phyloP scores from a whole-genome alignment of 2,329 filamentous ascomycete genomes.

The Ophiostoma sp. region DNA sequence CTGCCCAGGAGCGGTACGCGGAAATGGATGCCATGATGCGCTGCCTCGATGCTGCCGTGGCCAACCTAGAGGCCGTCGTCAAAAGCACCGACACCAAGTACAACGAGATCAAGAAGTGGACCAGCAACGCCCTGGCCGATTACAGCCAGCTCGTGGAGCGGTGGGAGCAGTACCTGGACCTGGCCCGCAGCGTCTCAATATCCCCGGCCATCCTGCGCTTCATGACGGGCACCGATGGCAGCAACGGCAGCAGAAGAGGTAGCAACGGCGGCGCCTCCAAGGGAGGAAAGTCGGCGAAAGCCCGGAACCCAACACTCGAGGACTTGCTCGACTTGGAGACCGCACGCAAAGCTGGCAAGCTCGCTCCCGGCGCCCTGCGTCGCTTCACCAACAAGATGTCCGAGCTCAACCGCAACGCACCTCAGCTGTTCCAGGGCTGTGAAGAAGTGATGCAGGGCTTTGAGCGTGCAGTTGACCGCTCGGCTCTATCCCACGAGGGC shows the following conservation, averaged over 20 bases:
- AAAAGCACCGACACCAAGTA: conserved; percentile 67
- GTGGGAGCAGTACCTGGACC: conserved; percentile 64
- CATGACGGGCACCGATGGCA: conserved; percentile 49
- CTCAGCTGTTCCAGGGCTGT: conserved; percentile 56
- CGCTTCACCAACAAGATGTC: conserved; percentile 56
- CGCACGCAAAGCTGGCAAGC: conserved; percentile 64
- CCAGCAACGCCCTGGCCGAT: conserved; percentile 60
- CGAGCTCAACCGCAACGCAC: conserved; percentile 56
- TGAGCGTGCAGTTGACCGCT: conserved; percentile 52
- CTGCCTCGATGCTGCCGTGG: conserved; percentile 76
- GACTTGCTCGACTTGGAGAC: conserved; percentile 72
- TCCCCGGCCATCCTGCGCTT: conserved; percentile 61
- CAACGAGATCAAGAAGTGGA: conserved; percentile 65
- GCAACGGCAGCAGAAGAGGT: conserved; percentile 29
- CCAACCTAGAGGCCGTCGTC: conserved; percentile 74
- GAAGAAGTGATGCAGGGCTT: conserved; percentile 59
- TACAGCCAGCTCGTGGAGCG: conserved; percentile 58
- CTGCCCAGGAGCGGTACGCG: conserved; percentile 59
- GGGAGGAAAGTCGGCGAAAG: not conserved
- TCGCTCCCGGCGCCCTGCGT: conserved; percentile 53
- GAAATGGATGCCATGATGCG: conserved; percentile 73
- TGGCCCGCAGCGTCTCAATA: conserved; percentile 60
- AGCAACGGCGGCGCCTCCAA: not conserved
- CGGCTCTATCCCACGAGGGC: conserved; percentile 51
- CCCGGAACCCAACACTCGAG: conserved; percentile 51